Percentiles rank a stretch among this genome's conserved stretches.
phyloP scores from a whole-genome alignment of 164 flowering plant genomes.

The Echeveria elegans region DNA sequence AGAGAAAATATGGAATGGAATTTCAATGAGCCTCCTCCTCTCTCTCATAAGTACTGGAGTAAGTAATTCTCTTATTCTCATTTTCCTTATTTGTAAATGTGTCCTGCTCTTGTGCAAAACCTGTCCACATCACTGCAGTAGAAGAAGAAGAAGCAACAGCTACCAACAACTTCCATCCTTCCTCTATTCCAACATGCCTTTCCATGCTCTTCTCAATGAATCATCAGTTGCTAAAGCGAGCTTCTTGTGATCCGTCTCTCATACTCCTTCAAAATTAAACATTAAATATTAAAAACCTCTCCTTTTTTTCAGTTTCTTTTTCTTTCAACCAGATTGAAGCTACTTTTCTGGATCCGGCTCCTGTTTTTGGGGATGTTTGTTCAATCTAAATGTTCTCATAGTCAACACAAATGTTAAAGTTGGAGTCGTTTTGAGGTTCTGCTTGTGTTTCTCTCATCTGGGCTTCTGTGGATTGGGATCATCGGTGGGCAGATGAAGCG shows the following conservation, averaged over 20 bases:
- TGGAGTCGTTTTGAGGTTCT: neutral
- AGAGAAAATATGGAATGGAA: neutral
- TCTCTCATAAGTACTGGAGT: too few relatives aligned
- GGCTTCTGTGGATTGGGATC: neutral
- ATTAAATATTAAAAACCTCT: neutral
- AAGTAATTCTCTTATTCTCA: neutral
- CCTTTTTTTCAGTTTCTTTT: neutral
- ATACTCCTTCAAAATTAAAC: too few relatives aligned
- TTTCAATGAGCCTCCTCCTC: neutral
- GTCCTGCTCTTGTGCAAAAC: neutral
- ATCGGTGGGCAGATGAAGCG: constrained; percentile 17
- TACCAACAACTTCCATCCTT: neutral
- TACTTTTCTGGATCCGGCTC: constrained; percentile 5
- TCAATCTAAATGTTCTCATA: neutral
- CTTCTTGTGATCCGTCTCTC: neutral
- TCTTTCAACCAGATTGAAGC: constrained; percentile 5
- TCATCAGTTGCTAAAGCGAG: neutral
- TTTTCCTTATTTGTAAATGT: neutral
- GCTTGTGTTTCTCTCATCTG: neutral
- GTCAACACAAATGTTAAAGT: constrained; percentile 1
- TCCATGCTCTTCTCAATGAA: too few relatives aligned
- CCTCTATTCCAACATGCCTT: neutral
- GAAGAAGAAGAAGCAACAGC: neutral
- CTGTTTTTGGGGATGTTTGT: constrained; percentile 1
- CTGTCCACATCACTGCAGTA: neutral